phyloP scores from a whole-genome alignment of 805 yeast species.

The Metschnikowia similis region DNA sequence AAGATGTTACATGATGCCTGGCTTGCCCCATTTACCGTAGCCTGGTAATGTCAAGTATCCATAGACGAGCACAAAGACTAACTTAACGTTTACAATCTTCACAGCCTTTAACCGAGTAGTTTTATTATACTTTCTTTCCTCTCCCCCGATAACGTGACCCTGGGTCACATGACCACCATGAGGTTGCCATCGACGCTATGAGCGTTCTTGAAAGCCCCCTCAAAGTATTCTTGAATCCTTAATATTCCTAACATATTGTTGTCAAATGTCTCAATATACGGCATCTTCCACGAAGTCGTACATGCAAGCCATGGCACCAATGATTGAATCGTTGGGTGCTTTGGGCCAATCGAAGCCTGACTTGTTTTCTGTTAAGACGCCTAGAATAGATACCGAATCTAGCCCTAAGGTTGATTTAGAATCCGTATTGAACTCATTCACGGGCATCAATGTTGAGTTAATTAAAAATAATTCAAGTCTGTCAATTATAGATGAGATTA shows the following conservation, averaged over 20 bases:
- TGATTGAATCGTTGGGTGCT: conserved; percentile 46
- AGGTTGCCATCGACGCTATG: neutral
- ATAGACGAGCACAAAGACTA: no score
- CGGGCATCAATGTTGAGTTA: conserved; percentile 24
- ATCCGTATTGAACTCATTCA: conserved; percentile 34
- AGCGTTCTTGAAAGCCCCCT: neutral
- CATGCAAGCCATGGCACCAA: conserved; percentile 72
- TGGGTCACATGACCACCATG: neutral
- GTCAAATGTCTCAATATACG: conserved; percentile 36
- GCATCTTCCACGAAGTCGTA: conserved; percentile 68
- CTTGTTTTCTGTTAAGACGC: conserved; percentile 20
- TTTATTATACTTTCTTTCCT: neutral
- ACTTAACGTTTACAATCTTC: no score
- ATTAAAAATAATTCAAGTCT: conserved; percentile 13
- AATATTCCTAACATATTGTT: neutral
- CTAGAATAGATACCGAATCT: conserved; percentile 36
- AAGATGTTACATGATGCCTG: no score
- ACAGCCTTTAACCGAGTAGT: neutral
- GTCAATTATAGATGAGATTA: conserved; percentile 19
- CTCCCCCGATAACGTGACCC: neutral
- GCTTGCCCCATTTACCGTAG: no score
- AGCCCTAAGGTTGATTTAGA: conserved; percentile 24
- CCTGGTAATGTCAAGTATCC: no score
- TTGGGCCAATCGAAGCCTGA: conserved; percentile 12
- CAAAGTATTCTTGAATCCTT: neutral